Conservation (phyloP, 495 filamentous ascomycete genomes). For the Trichocladium uniseriatum region DNA sequence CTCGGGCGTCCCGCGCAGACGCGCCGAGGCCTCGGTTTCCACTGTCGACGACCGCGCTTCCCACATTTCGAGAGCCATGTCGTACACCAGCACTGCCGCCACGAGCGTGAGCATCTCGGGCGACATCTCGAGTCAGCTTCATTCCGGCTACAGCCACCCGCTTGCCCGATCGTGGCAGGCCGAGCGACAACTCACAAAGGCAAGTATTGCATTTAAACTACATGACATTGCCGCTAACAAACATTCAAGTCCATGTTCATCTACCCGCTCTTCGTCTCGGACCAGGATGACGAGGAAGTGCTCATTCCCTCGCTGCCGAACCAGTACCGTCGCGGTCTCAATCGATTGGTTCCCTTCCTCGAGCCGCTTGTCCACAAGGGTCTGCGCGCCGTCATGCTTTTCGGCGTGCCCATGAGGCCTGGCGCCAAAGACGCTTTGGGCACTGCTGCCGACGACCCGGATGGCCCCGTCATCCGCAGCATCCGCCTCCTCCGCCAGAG, state of each 20-base stretch:
- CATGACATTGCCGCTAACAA: conserved; percentile 7
- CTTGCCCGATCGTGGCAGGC: conserved; percentile 89
- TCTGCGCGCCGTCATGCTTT: conserved; percentile 84
- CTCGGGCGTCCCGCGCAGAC: conserved; percentile 36
- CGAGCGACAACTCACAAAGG: conserved; percentile 94
- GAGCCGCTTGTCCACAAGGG: conserved; percentile 80
- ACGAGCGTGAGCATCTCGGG: conserved; percentile 89
- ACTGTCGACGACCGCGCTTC: conserved; percentile 49
- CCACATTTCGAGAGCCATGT: conserved; percentile 63
- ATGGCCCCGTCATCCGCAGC: conserved; percentile 78
- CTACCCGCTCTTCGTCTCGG: conserved; percentile 92
- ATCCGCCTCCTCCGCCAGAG: conserved; percentile 72
- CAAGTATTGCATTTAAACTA: conserved; percentile 25
- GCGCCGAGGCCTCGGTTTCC: conserved; percentile 38
- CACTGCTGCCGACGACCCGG: conserved; percentile 86
- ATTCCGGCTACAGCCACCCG: conserved; percentile 90
- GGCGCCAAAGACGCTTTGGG: conserved; percentile 82
- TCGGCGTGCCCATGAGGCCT: conserved; percentile 77
- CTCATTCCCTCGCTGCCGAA: conserved; percentile 82
- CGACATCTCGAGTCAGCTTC: conserved; percentile 89
- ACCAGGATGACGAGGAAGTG: conserved; percentile 84
- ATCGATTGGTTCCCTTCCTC: conserved; percentile 75
- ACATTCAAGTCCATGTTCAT: conserved; percentile 81
- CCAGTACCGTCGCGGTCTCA: conserved; percentile 79
- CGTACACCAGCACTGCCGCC: conserved; percentile 79